Conservation (phyloP, 2,329 filamentous ascomycete species). For the Elsinoe batatas region DNA sequence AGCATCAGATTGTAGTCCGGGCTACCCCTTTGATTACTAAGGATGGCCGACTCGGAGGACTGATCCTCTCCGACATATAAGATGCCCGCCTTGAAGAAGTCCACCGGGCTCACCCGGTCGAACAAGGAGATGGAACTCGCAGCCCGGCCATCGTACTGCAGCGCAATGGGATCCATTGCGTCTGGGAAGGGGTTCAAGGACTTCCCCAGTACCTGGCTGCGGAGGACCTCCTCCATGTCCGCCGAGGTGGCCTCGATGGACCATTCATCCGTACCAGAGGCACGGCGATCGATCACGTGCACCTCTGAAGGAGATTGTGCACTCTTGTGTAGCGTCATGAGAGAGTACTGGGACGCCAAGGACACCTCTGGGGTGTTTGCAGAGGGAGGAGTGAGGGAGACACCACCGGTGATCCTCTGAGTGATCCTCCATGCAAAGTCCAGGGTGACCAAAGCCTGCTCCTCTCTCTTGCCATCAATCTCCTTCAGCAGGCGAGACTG, state of each 20-base stretch:
- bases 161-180: neutral
- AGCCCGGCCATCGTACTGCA: constrained; percentile 28
- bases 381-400: constrained; percentile 1
- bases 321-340: constrained; percentile 15
- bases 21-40: constrained; percentile 78
- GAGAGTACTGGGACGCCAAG: constrained; percentile 15
- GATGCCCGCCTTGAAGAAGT: constrained; percentile 91
- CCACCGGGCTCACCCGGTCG: constrained; percentile 79
- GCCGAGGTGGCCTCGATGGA: constrained; percentile 30
- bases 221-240: constrained; percentile 47
- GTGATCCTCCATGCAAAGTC: constrained; percentile 89
- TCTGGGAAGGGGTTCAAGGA: constrained; percentile 14
- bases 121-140: constrained; percentile 69
- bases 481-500: constrained; percentile 43
- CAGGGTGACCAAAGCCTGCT: constrained; percentile 86
- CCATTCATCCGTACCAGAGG: constrained; percentile 16
- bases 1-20: constrained; percentile 82
- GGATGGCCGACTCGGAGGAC: constrained; percentile 69
- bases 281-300: constrained; percentile 15
- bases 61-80: constrained; percentile 88
- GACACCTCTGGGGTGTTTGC: constrained; percentile 6
- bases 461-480: constrained; percentile 66
- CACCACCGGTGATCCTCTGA: constrained; percentile 5
- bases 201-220: constrained; percentile 7
- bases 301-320: neutral